Evolutionary conservation across 495 filamentous ascomycete genomes (phyloP).

Genomic region (Xanthoparmelia taractica): DNA sequence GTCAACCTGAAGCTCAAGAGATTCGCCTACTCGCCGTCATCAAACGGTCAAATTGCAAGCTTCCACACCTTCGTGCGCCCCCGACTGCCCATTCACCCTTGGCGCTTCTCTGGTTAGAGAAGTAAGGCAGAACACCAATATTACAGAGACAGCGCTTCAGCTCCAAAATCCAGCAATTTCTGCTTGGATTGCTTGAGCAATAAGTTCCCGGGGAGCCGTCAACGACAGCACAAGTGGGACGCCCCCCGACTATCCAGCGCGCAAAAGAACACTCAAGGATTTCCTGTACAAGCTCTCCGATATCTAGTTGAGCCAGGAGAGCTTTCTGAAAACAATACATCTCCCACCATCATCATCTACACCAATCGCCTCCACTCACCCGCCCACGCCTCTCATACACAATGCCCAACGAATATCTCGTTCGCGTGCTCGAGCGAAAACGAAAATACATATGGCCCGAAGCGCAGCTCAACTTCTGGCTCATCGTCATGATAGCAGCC

Average conservation of each 20-base stretch:
- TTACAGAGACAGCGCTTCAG: not conserved
- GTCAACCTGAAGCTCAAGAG: not conserved
- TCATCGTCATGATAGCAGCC: slow-evolving; percentile 75
- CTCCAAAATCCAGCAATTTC: not conserved
- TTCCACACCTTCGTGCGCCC: slow-evolving; percentile 4
- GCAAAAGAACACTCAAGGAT: not conserved
- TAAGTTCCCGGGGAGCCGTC: not conserved
- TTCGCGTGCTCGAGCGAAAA: slow-evolving; percentile 37
- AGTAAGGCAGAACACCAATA: not conserved
- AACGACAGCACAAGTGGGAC: not conserved
- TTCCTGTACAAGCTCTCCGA: not conserved
- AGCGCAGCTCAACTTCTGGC: slow-evolving; percentile 84
- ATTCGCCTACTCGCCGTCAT: not conserved
- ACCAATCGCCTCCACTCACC: not conserved
- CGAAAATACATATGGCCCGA: slow-evolving; percentile 92
- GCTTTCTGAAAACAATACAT: no score
- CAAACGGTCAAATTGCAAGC: slow-evolving; percentile 5
- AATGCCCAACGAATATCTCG: slow-evolving; percentile 37
- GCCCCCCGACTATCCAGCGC: not conserved
- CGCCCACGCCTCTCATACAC: slow-evolving; percentile 7
- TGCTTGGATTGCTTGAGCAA: not conserved
- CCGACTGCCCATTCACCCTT: not conserved
- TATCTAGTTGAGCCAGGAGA: not conserved
- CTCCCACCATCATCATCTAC: not conserved
- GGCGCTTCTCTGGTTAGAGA: not conserved